These are phyloP conservation scores for Stemphylium lycopersici DNA, from an alignment of 2,329 filamentous ascomycete genomes.

Conservation along the genomic window DNA sequence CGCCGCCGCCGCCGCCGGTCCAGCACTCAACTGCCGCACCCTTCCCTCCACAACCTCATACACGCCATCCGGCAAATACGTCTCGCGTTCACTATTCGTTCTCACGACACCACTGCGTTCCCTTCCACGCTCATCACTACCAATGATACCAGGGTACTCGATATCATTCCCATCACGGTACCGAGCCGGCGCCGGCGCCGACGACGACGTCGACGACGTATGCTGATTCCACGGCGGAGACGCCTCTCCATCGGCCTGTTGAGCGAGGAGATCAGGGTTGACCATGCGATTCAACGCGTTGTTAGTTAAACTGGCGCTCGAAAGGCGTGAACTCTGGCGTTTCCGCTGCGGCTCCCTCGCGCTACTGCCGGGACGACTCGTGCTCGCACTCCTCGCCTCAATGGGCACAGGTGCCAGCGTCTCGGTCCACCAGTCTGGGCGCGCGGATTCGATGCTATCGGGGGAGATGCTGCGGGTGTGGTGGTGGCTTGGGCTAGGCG, in stretches of 20 bases:
- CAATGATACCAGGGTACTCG: slow-evolving; percentile 4
- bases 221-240: background rate
- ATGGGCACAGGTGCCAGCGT: slow-evolving; percentile 5
- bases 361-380: background rate
- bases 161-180: background rate
- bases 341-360: background rate
- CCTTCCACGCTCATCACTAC: background rate
- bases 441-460: slow-evolving; percentile 1
- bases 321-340: background rate
- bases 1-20: background rate
- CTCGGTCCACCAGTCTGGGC: slow-evolving; percentile 11
- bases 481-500: background rate
- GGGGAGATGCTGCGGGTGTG: slow-evolving; percentile 5
- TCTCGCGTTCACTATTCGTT: slow-evolving; percentile 1
- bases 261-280: background rate
- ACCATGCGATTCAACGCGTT: slow-evolving; percentile 5
- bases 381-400: background rate
- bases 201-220: background rate
- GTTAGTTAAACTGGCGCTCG: background rate
- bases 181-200: too few species aligned
- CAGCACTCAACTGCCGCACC: slow-evolving; percentile 7
- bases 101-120: background rate
- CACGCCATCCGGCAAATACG: slow-evolving; percentile 9
- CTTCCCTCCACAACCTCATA: slow-evolving; percentile 14
- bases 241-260: background rate